Evolutionary conservation across 495 filamentous ascomycete genomes (phyloP), one percentile per base, ranked within the genome.

Genomic region (Amorphotheca resinae): DNA sequence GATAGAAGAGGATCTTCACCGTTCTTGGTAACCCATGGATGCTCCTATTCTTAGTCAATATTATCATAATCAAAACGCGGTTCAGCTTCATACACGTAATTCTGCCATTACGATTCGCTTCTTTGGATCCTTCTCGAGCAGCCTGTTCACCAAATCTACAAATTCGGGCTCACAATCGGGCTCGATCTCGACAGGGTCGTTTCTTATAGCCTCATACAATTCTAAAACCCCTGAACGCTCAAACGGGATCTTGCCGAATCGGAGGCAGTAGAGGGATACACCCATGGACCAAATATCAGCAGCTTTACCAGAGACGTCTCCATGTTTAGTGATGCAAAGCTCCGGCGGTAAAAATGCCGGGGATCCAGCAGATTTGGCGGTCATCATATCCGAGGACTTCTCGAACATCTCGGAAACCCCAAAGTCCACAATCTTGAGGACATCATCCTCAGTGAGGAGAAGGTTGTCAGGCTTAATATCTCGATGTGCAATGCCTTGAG

Each of bases 261-360:
- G 73, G 16, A 98, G 69, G 58, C 91, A 98, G 56, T 93, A 96
- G 9, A 98, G 63, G 1, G 88, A 89, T 2, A 95, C 81, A 6
- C 91, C 91, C 93, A 98, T 98, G 0, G 93, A 94, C 91, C 91
- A 98, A 22, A 96, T 82, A 63, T 98, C 91, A 5, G 87, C 86
- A 2, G 91, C 87, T 54, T 74, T 84, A 17, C 91, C 91, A 2
- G 80, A 84, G 1, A 96, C 79, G 51, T 87, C 77, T 9, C 89
- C 89, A 57, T 95, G 91, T 44, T 76, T 88, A 6, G 77, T 79
- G 26, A 91, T 77, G 54, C 91, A 98, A 18, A 98, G 60, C 61
- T 98, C 91, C 2, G 91, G 91, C 0, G 91, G 87, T 26, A 96
- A 70, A 57, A 98, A 98, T 7, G 91, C 93, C 2, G 91, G 91